A percentile compares a stretch with the other conserved stretches of the same genome.
Evolutionary conservation across 75 land plant species (phyloP).

Genomic region (Picea glauca): DNA sequence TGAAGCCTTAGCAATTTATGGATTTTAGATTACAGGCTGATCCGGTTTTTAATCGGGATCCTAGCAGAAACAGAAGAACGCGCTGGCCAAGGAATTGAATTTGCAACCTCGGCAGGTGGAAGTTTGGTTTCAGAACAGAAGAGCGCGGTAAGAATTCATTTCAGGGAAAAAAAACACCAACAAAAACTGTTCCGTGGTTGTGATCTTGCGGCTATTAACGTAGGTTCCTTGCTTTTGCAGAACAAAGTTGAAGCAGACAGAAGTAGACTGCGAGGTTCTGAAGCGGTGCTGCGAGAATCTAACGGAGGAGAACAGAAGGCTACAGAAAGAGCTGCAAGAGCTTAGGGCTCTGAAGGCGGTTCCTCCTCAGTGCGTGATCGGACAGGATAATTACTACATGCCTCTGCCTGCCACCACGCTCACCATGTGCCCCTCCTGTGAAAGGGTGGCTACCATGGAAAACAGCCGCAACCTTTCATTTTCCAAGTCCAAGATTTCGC

Average conservation of each 20-base stretch:
- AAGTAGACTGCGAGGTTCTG: constrained; percentile 87
- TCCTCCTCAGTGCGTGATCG: constrained; percentile 8
- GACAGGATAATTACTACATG: constrained; percentile 43
- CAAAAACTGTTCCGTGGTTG: no score
- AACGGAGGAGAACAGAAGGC: constrained; percentile 80
- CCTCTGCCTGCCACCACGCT: constrained; percentile 89
- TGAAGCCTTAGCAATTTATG: background rate
- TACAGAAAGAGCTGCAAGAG: constrained; percentile 88
- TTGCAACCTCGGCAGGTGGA: no score
- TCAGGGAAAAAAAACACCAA: no score
- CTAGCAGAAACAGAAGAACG: no score
- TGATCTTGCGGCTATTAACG: no score
- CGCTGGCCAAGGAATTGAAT: no score
- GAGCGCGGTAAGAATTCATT: no score
- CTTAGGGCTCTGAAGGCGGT: constrained; percentile 68
- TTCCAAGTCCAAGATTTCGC: constrained; percentile 7
- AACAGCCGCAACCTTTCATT: constrained; percentile 4
- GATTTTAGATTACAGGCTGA: background rate
- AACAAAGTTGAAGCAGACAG: constrained; percentile 93
- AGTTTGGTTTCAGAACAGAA: no score
- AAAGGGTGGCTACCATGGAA: constrained; percentile 63
- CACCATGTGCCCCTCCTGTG: constrained; percentile 91
- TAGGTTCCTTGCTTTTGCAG: constrained; percentile 17
- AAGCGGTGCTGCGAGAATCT: constrained; percentile 84
- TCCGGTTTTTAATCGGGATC: no score